Evolutionary conservation across 2,329 filamentous ascomycete genomes (phyloP).

Genomic region (Epichloe uncinata): DNA sequence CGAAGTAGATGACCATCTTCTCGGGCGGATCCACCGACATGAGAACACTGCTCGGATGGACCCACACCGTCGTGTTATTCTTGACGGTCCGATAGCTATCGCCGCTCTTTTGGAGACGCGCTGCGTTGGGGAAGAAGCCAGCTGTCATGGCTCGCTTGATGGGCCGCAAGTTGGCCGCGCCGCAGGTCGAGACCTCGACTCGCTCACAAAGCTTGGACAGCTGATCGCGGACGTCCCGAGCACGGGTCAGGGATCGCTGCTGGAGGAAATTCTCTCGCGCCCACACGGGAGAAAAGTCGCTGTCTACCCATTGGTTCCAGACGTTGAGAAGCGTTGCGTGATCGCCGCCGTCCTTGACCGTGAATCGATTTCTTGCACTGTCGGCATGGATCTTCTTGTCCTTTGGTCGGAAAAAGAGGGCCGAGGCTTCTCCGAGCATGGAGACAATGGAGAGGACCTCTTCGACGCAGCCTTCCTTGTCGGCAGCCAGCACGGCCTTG

Average conservation of each 20-base stretch:
- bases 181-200: conserved; percentile 67
- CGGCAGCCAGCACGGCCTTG: conserved; percentile 76
- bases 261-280: conserved; percentile 87
- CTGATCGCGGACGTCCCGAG: conserved; percentile 85
- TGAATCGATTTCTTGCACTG: conserved; percentile 78
- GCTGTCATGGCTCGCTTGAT: conserved; percentile 82
- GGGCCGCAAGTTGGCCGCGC: conserved; percentile 54
- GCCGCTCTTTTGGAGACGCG: conserved; percentile 67
- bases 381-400: conserved; percentile 97
- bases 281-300: conserved; percentile 80
- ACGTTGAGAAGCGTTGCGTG: conserved; percentile 81
- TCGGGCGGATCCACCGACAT: conserved; percentile 62
- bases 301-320: conserved; percentile 91
- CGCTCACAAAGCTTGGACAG: conserved; percentile 84
- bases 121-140: conserved; percentile 91
- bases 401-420: conserved; percentile 88
- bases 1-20: conserved; percentile 79
- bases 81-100: conserved; percentile 87
- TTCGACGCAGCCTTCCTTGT: conserved; percentile 83
- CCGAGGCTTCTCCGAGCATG: conserved; percentile 79
- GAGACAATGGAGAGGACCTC: conserved; percentile 89
- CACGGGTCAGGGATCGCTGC: conserved; percentile 75
- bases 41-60: conserved; percentile 80
- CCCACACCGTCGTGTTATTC: conserved; percentile 73
- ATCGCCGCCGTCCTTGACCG: conserved; percentile 80